Conservation (phyloP, 2,329 filamentous ascomycete genomes). For the Atkinsonella texensis region DNA sequence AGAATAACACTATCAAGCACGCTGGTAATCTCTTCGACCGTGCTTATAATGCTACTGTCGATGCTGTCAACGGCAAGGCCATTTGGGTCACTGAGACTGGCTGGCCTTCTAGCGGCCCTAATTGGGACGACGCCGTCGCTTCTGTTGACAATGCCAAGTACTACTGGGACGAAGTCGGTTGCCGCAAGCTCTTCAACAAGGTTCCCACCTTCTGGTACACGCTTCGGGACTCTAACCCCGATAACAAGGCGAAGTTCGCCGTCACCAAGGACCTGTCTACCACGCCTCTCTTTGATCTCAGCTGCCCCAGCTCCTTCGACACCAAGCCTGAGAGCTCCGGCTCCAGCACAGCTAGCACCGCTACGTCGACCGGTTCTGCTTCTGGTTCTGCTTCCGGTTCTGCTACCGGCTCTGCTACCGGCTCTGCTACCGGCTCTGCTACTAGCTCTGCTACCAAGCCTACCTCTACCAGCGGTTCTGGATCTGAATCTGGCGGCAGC, state of each 20-base stretch:
- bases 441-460: slow-evolving; percentile 2
- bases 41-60: slow-evolving; percentile 31
- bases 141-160: slow-evolving; percentile 46
- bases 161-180: slow-evolving; percentile 53
- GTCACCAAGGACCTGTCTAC: slow-evolving; percentile 42
- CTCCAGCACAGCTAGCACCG: neutral
- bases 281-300: slow-evolving; percentile 39
- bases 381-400: slow-evolving; percentile 2
- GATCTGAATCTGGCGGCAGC: slow-evolving; percentile 1
- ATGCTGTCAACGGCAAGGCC: slow-evolving; percentile 37
- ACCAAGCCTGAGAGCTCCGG: slow-evolving; percentile 15
- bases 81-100: slow-evolving; percentile 55
- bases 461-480: slow-evolving; percentile 4
- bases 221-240: slow-evolving; percentile 48
- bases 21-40: slow-evolving; percentile 41
- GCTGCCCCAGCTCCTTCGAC: slow-evolving; percentile 34
- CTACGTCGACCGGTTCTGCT: neutral
- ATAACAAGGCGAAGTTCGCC: slow-evolving; percentile 45
- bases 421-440: neutral
- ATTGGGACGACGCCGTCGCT: slow-evolving; percentile 42
- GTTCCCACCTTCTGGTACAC: slow-evolving; percentile 50
- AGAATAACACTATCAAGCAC: slow-evolving; percentile 44
- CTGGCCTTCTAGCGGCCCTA: slow-evolving; percentile 46
- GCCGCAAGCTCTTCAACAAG: slow-evolving; percentile 43
- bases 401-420: neutral